These are phyloP conservation scores for Candida tallmaniae DNA, from an alignment of 805 yeast species.

Conservation along the genomic window DNA sequence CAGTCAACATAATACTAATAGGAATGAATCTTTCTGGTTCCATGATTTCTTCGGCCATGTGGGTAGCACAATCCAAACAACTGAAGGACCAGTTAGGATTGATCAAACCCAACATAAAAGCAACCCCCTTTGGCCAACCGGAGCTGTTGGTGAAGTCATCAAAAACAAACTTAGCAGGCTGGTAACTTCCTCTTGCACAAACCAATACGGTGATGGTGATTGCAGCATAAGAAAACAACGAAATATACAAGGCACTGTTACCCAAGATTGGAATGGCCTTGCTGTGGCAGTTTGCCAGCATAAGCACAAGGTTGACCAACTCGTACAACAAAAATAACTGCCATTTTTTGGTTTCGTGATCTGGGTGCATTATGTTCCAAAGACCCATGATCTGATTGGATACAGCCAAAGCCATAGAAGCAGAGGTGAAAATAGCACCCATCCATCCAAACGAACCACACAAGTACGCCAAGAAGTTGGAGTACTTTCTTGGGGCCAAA, in stretches of 20 bases:
- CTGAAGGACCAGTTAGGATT: constrained; percentile 37
- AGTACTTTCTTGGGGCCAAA: constrained; percentile 46
- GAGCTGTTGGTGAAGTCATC: constrained; percentile 16
- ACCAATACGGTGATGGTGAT: constrained; percentile 37
- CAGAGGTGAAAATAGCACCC: constrained; percentile 58
- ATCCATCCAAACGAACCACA: constrained; percentile 64
- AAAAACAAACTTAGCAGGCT: constrained; percentile 22
- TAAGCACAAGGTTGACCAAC: constrained; percentile 27
- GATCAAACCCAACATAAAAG: constrained; percentile 35
- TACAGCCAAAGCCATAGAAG: constrained; percentile 53
- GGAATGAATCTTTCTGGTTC: constrained; percentile 37
- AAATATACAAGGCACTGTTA: constrained; percentile 29
- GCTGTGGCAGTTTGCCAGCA: constrained; percentile 34
- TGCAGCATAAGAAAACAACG: constrained; percentile 29
- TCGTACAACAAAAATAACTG: constrained; percentile 34
- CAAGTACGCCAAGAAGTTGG: constrained; percentile 48
- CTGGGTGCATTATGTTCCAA: constrained; percentile 36
- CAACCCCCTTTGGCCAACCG: constrained; percentile 31
- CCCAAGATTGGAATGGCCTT: constrained; percentile 32
- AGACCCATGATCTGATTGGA: constrained; percentile 52
- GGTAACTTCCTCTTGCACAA: constrained; percentile 31
- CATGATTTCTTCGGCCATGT: constrained; percentile 38
- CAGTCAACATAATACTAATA: constrained; percentile 36
- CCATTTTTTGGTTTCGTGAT: constrained; percentile 31
- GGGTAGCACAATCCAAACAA: constrained; percentile 39